These are phyloP conservation scores for Chrysanthemum lavandulifolium DNA, from an alignment of 129 eudicot genomes.

Conservation along the genomic window DNA sequence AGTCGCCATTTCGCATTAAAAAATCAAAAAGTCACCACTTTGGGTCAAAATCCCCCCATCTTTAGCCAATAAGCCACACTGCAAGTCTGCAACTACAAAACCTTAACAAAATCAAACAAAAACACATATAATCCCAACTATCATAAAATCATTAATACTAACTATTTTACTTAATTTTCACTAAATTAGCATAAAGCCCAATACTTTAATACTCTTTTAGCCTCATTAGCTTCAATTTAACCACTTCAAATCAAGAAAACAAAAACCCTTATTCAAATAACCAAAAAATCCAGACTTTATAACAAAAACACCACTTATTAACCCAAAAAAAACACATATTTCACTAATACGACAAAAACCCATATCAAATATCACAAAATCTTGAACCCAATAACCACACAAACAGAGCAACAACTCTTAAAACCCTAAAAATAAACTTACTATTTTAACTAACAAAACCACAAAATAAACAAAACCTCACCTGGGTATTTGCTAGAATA, in stretches of 20 bases:
- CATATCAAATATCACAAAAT: constrained; percentile 23
- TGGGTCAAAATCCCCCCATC: constrained; percentile 15
- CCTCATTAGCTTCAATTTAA: constrained; percentile 4
- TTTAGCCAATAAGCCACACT: not conserved
- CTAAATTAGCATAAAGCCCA: constrained; percentile 6
- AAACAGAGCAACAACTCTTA: constrained; percentile 4
- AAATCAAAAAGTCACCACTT: constrained; percentile 6
- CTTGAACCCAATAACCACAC: not conserved
- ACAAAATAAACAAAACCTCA: constrained; percentile 29
- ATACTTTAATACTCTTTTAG: constrained; percentile 3
- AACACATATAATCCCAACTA: constrained; percentile 9
- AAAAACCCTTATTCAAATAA: constrained; percentile 20
- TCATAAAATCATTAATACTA: constrained; percentile 8
- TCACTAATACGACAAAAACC: constrained; percentile 9
- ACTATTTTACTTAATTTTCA: not conserved
- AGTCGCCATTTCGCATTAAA: constrained; percentile 57
- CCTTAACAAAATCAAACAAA: constrained; percentile 9
- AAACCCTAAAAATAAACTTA: constrained; percentile 33
- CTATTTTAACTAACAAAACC: not conserved
- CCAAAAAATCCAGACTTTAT: constrained; percentile 34
- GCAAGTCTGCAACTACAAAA: constrained; percentile 10
- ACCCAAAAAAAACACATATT: constrained; percentile 19
- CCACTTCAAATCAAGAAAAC: constrained; percentile 19
- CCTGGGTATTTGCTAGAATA: constrained; percentile 33
- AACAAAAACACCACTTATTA: not conserved